phyloP scores from a whole-genome alignment of 768 basidiomycete species.

The Chalciporus sphaerocephalus region DNA sequence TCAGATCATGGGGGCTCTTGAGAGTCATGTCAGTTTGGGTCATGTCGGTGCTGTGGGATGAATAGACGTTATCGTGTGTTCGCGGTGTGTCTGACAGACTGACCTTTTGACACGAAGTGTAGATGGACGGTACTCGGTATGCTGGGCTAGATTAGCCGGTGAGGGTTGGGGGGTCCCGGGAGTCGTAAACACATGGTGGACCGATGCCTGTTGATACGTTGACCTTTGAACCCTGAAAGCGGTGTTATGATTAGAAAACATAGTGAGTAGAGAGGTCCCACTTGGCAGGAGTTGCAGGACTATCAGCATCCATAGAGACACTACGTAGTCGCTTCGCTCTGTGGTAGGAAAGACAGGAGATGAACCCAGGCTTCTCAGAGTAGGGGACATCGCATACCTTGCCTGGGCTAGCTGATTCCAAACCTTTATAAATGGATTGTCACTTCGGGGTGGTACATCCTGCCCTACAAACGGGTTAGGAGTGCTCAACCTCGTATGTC shows the following conservation, averaged over 20 bases:
- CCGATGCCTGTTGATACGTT: not conserved
- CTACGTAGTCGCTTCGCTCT: conserved; percentile 27
- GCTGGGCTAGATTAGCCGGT: not conserved
- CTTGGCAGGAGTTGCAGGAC: conserved; percentile 19
- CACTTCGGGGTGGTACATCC: not conserved
- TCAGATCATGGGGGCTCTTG: not conserved
- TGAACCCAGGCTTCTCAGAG: conserved; percentile 1
- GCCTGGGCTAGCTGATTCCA: conserved; percentile 20
- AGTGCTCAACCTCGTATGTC: too few species aligned
- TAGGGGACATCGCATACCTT: conserved; percentile 6
- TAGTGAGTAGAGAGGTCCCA: conserved; percentile 5
- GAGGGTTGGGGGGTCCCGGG: conserved; percentile 5
- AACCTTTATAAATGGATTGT: conserved; percentile 8
- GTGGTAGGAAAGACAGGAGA: not conserved
- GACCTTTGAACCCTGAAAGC: conserved; percentile 8
- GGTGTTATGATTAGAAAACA: not conserved
- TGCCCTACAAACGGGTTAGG: not conserved
- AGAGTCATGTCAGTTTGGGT: not conserved
- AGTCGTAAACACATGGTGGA: conserved; percentile 6
- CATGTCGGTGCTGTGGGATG: conserved; percentile 4
- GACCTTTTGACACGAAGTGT: conserved; percentile 7
- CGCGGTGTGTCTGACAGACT: not conserved
- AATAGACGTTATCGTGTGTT: conserved; percentile 1
- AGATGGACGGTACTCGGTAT: not conserved
- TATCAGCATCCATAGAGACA: conserved; percentile 12